Evolutionary conservation across 768 basidiomycete species (phyloP).

Genomic region (Trametes coccinea): DNA sequence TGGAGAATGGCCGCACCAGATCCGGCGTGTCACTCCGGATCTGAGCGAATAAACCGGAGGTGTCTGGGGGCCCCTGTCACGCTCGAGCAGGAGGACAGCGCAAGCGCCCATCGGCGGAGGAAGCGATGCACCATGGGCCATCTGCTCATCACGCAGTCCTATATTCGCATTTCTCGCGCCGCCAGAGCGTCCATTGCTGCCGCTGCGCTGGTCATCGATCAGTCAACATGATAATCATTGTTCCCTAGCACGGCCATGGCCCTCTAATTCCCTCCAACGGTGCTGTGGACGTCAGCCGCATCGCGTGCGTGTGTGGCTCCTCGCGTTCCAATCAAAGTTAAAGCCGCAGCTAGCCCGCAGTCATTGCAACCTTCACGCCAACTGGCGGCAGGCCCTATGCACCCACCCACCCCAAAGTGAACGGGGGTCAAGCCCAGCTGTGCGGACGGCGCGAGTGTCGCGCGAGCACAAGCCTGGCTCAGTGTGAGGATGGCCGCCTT

Average conservation of each 20-base stretch:
- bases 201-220: conserved; percentile 16
- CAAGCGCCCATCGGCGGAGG: conserved; percentile 26
- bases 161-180: conserved; percentile 10
- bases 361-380: neutral
- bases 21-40: conserved; percentile 6
- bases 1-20: conserved; percentile 20
- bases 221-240: conserved; percentile 17
- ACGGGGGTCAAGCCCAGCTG: neutral
- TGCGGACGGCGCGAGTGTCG: conserved; percentile 9
- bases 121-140: conserved; percentile 11
- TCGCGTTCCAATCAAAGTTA: conserved; percentile 16
- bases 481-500: conserved; percentile 7
- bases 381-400: neutral
- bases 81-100: neutral
- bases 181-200: conserved; percentile 12
- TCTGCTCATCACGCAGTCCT: conserved; percentile 3
- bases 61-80: conserved; percentile 24
- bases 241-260: conserved; percentile 3
- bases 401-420: neutral
- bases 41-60: conserved; percentile 21
- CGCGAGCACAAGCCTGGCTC: conserved; percentile 2
- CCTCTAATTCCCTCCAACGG: neutral
- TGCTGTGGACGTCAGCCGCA: neutral
- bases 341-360: conserved; percentile 1
- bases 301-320: neutral